Evolutionary conservation across 208 protist genomes (phyloP), one percentile per base, ranked within the genome.

Genomic region (Acanthamoeba healyi): DNA sequence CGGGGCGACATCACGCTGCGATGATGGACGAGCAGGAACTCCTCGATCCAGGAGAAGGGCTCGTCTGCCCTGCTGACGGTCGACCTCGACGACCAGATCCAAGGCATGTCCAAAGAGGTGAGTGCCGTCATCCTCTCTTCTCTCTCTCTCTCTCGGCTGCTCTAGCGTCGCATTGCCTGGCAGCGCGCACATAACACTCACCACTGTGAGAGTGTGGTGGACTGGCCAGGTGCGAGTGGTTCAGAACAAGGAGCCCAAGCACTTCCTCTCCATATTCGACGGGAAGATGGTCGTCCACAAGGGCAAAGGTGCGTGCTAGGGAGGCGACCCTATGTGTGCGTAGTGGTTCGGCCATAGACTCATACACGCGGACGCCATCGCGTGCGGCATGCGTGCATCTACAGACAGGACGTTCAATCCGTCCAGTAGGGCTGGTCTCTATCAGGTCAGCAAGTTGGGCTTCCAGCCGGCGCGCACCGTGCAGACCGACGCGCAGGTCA

Each of bases 181-280:
- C n/a, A n/a, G n/a, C n/a, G 44, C 44, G 44, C 44, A 49, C 44
- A 49, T n/a, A n/a, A n/a, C n/a, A n/a, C n/a, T n/a, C n/a, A n/a
- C n/a, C n/a, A n/a, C n/a, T n/a, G n/a, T n/a, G n/a, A n/a, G n/a
- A n/a, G n/a, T n/a, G n/a, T n/a, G n/a, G n/a, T n/a, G n/a, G 19
- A 26, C 58, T 67, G 10, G 29, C 67, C 94, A 95, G 82, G 81
- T 94, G 51, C 94, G 94, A 3, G 58, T 95, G 24, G 54, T 74
- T 46, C 61, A 91, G 70, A 77, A 77, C 82, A 84, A 95, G 32
- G 94, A 95, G 67, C 63, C 84, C 14, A 7, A 12, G 22, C 81
- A 91, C 67, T 94, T 95, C 38, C n/a, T 95, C 29, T n/a, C 19
- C 15, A 44, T 95, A 7, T 91, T 94, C 61, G 15, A 77, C 12